Conservation (phyloP, 1,139 yeast genomes). For the Sugiyamaella neomexicana region DNA sequence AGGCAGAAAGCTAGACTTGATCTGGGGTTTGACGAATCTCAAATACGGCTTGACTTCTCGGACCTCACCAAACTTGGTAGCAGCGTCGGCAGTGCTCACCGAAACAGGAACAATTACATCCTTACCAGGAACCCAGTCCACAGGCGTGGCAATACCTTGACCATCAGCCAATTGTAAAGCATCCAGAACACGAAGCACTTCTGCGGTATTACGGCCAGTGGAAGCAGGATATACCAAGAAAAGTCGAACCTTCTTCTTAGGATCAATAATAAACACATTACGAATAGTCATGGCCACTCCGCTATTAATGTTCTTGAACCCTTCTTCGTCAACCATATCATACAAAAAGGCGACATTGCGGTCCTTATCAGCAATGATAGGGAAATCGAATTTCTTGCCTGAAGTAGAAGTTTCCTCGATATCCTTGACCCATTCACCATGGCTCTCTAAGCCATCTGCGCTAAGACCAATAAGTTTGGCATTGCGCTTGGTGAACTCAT, state of each 20-base stretch:
- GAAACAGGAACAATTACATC: slow-evolving; percentile 89
- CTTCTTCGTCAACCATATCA: slow-evolving; percentile 91
- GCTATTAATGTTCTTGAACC: slow-evolving; percentile 74
- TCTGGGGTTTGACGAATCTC: slow-evolving; percentile 47
- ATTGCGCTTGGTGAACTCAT: slow-evolving; percentile 76
- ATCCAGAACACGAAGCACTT: slow-evolving; percentile 82
- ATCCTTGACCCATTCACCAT: slow-evolving; percentile 81
- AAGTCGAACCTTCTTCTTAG: slow-evolving; percentile 78
- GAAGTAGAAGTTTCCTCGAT: slow-evolving; percentile 70
- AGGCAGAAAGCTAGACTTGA: slow-evolving; percentile 15
- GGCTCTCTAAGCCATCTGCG: slow-evolving; percentile 75
- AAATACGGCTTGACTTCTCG: slow-evolving; percentile 81
- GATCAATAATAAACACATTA: slow-evolving; percentile 86
- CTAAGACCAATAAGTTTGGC: slow-evolving; percentile 84
- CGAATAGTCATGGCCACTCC: slow-evolving; percentile 73
- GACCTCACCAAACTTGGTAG: slow-evolving; percentile 77
- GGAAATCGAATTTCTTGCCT: slow-evolving; percentile 73
- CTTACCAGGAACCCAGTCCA: slow-evolving; percentile 68
- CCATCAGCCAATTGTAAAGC: slow-evolving; percentile 80
- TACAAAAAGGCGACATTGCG: slow-evolving; percentile 79
- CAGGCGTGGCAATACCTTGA: slow-evolving; percentile 81
- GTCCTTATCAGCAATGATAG: slow-evolving; percentile 81
- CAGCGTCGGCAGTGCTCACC: slow-evolving; percentile 77
- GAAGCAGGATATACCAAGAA: slow-evolving; percentile 86
- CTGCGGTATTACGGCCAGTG: slow-evolving; percentile 86